Evolutionary conservation across 2,329 filamentous ascomycete species (phyloP), one percentile per base, ranked within the genome.

Genomic region (Aspergillus caelatus): DNA sequence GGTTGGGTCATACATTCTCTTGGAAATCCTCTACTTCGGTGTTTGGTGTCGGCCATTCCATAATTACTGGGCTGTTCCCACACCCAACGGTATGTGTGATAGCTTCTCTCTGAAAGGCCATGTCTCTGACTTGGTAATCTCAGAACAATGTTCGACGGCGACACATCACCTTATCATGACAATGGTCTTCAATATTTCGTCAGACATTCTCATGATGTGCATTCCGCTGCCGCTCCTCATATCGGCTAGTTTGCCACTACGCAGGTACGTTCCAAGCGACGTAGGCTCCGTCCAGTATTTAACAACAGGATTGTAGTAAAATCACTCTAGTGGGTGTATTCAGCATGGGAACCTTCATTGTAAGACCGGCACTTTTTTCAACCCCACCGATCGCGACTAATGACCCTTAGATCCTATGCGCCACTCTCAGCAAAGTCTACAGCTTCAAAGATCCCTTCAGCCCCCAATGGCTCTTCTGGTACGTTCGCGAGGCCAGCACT

Each of bases 381-480:
- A 26, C 11, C 7, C 30, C 6, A 55, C 30, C 52, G 52, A 52
- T 52, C 16, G 52, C 52, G 32, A 39, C 52, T 55, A 39, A 55
- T 39, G 32, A 19, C 32, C n/a, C 19, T 14, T 34, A 55, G 52
- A 55, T 55, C 52, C 34, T 55, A 39, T 55, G 52, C 52, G 52
- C 52, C 52, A 55, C 52, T 10, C 52, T 55, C n/a, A 55, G 52
- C 52, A 55, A 55, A 39, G 52, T 55, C 3, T 55, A 11, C 19
- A 55, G 52, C 21, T 55, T 55, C 21, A 55, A 55, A 55, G 32
- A 55, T 14, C 52, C 32, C 11, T 55, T 55, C 12, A 39, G 52
- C 52, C 32, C 52, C 52, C 7, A 55, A 14, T 55, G 52, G 52
- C 52, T 55, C 21, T 55, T 55, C 32, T 55, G 52, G 52, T 55